Conservation (phyloP, 768 basidiomycete species). For the Cyathus striatus region DNA sequence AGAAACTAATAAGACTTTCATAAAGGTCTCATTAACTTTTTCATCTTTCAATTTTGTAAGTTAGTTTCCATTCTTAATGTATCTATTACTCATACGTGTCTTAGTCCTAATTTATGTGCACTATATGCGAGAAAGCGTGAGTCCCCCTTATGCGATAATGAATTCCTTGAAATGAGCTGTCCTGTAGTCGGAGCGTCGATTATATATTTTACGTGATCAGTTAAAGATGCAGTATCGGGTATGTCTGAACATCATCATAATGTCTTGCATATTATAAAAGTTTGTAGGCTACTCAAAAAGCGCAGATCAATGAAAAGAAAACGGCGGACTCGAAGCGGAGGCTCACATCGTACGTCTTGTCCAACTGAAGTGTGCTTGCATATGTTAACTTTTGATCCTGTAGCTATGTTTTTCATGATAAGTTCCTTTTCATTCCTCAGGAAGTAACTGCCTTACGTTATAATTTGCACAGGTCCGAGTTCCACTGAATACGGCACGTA, state of each 20-base stretch:
- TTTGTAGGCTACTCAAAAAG: slow-evolving; percentile 57
- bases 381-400: background rate
- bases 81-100: slow-evolving; percentile 15
- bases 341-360: slow-evolving; percentile 61
- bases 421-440: slow-evolving; percentile 21
- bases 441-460: slow-evolving; percentile 6
- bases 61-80: slow-evolving; percentile 2
- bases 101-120: slow-evolving; percentile 73
- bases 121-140: slow-evolving; percentile 57
- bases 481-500: slow-evolving; percentile 72
- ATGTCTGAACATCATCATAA: slow-evolving; percentile 10
- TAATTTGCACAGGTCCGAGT: slow-evolving; percentile 63
- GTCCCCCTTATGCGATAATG: slow-evolving; percentile 9
- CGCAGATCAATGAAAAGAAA: slow-evolving; percentile 71
- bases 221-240: slow-evolving; percentile 69
- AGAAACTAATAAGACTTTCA: slow-evolving; percentile 1
- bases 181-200: slow-evolving; percentile 57
- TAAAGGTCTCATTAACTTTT: slow-evolving; percentile 61
- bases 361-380: background rate
- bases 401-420: slow-evolving; percentile 78
- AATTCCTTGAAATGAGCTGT: slow-evolving; percentile 18
- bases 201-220: slow-evolving; percentile 68
- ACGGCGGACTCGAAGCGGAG: slow-evolving; percentile 80
- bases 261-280: background rate
- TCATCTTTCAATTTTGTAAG: slow-evolving; percentile 69